These are phyloP conservation scores for Mycena pura DNA, from an alignment of 768 basidiomycete species.

Conservation along the genomic window DNA sequence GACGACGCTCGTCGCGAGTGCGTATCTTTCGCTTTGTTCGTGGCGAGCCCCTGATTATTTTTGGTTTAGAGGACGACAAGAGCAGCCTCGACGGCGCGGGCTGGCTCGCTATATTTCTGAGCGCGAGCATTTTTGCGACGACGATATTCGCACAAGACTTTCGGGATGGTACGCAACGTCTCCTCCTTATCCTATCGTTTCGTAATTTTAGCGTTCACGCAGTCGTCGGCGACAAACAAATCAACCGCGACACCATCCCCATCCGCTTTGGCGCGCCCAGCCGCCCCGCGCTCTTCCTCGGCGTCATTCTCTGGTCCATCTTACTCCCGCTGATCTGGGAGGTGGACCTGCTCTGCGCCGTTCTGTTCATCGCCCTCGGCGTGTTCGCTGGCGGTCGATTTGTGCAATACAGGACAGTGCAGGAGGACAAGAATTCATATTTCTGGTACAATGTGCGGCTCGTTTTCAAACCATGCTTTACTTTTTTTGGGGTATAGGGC, in stretches of 20 bases:
- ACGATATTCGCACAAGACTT: constrained; percentile 49
- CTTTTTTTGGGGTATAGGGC: no score
- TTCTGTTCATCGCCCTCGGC: constrained; percentile 36
- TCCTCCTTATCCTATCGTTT: no score
- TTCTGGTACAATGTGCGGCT: constrained; percentile 44
- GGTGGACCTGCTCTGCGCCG: constrained; percentile 32
- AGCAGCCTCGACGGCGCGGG: constrained; percentile 32
- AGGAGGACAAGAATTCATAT: constrained; percentile 43
- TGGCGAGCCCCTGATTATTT: neutral
- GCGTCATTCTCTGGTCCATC: constrained; percentile 43
- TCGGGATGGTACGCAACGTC: constrained; percentile 18
- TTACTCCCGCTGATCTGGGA: constrained; percentile 41
- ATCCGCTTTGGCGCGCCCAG: constrained; percentile 43
- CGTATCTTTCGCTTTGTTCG: neutral
- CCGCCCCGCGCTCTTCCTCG: constrained; percentile 33
- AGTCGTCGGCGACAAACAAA: constrained; percentile 42
- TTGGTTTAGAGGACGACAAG: constrained; percentile 26
- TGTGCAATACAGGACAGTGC: constrained; percentile 33
- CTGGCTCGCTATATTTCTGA: constrained; percentile 39
- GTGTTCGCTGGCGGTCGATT: constrained; percentile 39
- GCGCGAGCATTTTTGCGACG: constrained; percentile 43
- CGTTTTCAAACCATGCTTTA: neutral
- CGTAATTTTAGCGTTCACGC: no score
- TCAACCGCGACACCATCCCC: constrained; percentile 48
- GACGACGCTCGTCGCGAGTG: constrained; percentile 24